Base-by-base conservation (phyloP, 371 early-diverging fungal species). In the Mortierella sp. region DNA sequence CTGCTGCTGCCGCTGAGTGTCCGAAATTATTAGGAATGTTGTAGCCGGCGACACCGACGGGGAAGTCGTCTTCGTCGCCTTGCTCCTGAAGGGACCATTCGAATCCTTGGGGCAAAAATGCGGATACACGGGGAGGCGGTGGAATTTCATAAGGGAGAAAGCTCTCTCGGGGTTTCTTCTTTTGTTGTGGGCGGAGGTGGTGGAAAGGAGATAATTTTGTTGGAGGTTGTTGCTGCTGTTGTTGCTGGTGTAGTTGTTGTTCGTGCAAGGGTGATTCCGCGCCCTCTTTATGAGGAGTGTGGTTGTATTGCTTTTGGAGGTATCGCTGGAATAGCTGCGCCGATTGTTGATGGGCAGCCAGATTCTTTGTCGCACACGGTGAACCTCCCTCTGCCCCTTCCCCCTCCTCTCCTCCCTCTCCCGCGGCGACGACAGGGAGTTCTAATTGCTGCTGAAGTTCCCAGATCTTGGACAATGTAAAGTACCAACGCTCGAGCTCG, bases 261-360 rank as follows among this genome's bases (percentile, higher is more conserved):
- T 70, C 52, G 21, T 24, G 44, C 24, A 28, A 47, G 44, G n/a
- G 63, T 34, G 72, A 21, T 13, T 57, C 47, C 21, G 24, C 55
- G 50, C 50, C 34, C 11, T 72, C 72, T 44, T 73, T 70, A 10
- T 34, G 52, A 11, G 2, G 52, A 11, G 2, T 58, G 28, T 78
- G 72, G 19, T 76, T 54, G 50, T 84, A 76, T 26, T 79, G 79
- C 50, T 81, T 74, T 48, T 81, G 65, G 31, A 84, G 58, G 47
- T 84, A 79, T 48, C 77, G 71, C 58, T 84, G 77, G 28, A 81
- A 84, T 11, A 84, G 81, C 8, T 81, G 79, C 1, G 76, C 73
- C 0, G 85, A 84, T 45, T 79, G 85, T 63, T 84, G 81, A 47
- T 81, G 85, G 9, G 85, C 81, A 3, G 82, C 65, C 24, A 84